Conservation (phyloP, 768 basidiomycete genomes). For the Psilocybe cubensis region DNA sequence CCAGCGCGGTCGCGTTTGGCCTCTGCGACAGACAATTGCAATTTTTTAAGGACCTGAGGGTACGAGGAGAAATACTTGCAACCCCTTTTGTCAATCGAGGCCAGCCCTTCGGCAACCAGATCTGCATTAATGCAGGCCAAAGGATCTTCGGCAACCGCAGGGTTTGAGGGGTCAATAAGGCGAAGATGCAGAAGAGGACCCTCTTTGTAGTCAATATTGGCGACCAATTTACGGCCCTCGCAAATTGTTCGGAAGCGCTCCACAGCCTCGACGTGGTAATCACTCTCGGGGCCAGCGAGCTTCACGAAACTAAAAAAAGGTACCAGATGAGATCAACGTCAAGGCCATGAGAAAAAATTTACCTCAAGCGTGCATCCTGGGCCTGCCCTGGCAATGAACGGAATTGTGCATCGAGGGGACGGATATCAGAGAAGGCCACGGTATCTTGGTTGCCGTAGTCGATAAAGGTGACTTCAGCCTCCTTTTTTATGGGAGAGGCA, state of each 20-base stretch:
- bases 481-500: slow-evolving; percentile 86
- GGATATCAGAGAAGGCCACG: slow-evolving; percentile 78
- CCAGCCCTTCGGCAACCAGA: slow-evolving; percentile 87
- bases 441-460: slow-evolving; percentile 96
- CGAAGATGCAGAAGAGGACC: slow-evolving; percentile 82
- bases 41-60: slow-evolving; percentile 64
- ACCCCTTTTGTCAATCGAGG: slow-evolving; percentile 75
- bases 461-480: slow-evolving; percentile 94
- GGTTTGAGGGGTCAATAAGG: slow-evolving; percentile 87
- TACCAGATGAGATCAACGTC: background rate
- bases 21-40: slow-evolving; percentile 59
- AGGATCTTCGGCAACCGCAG: slow-evolving; percentile 67
- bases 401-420: slow-evolving; percentile 91
- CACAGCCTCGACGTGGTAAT: slow-evolving; percentile 85
- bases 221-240: slow-evolving; percentile 94
- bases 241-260: slow-evolving; percentile 85
- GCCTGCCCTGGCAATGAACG: slow-evolving; percentile 91
- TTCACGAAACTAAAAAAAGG: slow-evolving; percentile 75
- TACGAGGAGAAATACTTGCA: slow-evolving; percentile 76
- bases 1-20: slow-evolving; percentile 80
- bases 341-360: slow-evolving; percentile 13
- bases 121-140: slow-evolving; percentile 86
- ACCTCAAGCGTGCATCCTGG: slow-evolving; percentile 92
- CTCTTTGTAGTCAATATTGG: slow-evolving; percentile 91
- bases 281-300: slow-evolving; percentile 77